Percentiles rank a stretch among this genome's conserved stretches.
Conservation (phyloP, 495 filamentous ascomycete genomes). For the Podospora anserina region DNA sequence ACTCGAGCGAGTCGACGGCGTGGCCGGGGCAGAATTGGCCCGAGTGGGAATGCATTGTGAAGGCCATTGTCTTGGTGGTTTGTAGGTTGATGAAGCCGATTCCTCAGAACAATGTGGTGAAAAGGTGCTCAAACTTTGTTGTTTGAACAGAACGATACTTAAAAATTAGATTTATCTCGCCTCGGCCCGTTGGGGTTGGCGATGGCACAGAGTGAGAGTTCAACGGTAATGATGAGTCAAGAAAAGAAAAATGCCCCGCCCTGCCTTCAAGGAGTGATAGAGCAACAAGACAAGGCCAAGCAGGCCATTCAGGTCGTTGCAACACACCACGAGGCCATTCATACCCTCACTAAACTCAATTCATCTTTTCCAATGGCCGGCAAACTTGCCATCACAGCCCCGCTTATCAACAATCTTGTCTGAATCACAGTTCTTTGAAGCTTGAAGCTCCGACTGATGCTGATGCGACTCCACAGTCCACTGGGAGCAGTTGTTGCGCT, state of each 20-base stretch:
- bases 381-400: neutral
- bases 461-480: neutral
- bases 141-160: neutral
- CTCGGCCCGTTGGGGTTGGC: neutral
- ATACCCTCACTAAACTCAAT: neutral
- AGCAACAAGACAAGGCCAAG: neutral
- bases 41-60: slow-evolving; percentile 98
- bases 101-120: neutral
- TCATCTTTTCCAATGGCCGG: neutral
- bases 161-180: neutral
- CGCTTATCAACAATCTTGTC: neutral
- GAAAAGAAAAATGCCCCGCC: neutral
- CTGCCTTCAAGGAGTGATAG: neutral
- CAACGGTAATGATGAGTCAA: neutral
- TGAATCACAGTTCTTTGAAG: neutral
- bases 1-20: slow-evolving; percentile 78
- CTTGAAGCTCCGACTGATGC: neutral
- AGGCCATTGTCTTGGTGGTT: slow-evolving; percentile 63
- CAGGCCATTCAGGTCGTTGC: neutral
- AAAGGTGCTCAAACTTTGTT: neutral
- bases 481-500: neutral
- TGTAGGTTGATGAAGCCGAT: neutral
- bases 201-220: neutral
- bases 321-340: neutral
- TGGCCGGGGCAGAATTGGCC: slow-evolving; percentile 94